phyloP scores from a whole-genome alignment of 1,284 basidiomycete genomes.

The Amylostereum areolatum region DNA sequence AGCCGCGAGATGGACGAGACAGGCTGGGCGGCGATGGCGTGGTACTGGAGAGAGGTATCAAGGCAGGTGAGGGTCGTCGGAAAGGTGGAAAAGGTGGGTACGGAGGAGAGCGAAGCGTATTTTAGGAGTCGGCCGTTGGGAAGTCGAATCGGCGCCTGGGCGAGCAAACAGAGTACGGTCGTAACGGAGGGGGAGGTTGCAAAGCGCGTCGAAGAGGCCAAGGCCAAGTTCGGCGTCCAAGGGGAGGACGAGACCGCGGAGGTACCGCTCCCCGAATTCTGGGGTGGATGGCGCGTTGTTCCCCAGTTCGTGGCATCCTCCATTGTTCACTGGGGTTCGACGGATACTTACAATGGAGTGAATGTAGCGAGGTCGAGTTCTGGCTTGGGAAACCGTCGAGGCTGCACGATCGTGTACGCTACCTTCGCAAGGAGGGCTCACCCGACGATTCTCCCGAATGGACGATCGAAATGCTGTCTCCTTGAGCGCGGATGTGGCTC shows the following conservation, averaged over 20 bases:
- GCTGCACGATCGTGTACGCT: conserved; percentile 85
- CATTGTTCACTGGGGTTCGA: conserved; percentile 1
- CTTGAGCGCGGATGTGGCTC: conserved; percentile 29
- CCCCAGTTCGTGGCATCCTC: conserved; percentile 62
- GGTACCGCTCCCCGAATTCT: conserved; percentile 84
- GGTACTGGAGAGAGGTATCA: conserved; percentile 90
- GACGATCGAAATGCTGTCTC: conserved; percentile 73
- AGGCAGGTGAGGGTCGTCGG: conserved; percentile 85
- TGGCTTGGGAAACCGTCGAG: conserved; percentile 90
- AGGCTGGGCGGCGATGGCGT: conserved; percentile 75
- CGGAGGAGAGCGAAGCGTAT: conserved; percentile 77
- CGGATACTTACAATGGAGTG: background rate
- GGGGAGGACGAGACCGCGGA: conserved; percentile 36
- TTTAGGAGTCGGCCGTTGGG: conserved; percentile 81
- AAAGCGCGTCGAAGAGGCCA: conserved; percentile 52
- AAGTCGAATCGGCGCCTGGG: conserved; percentile 88
- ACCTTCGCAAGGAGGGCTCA: conserved; percentile 54
- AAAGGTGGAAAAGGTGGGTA: conserved; percentile 69
- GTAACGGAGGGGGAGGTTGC: conserved; percentile 71
- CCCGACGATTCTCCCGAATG: conserved; percentile 49
- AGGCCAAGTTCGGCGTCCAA: conserved; percentile 53
- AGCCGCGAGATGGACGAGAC: conserved; percentile 75
- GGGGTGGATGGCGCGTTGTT: conserved; percentile 94
- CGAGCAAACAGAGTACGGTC: conserved; percentile 79
- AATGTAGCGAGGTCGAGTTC: conserved; percentile 74